Base-by-base conservation (phyloP, 306 rosid species). In the peach (Prunus persica) region DNA sequence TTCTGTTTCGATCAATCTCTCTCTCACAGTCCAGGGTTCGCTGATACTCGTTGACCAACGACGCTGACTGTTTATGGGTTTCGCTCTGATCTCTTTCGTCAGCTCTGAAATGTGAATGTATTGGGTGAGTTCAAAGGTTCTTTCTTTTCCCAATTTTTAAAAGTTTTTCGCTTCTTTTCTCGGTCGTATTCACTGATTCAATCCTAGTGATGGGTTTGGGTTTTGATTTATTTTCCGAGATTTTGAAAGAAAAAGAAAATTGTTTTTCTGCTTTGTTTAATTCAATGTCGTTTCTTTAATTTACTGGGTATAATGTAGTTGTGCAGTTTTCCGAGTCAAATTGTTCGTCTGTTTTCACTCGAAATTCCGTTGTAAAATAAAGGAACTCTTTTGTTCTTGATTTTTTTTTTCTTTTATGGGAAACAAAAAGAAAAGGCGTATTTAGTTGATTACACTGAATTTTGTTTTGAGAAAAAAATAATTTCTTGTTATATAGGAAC, bases 61-160 rank as follows among this genome's bases (percentile, higher is more conserved):
- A 55, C 3, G 73, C 60, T 13, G 34, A 12, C 51, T 1, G 6
- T 74, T 57, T 16, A 9, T 19, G 30, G 47, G 18, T 62, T 66
- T 13, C 49, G 13, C 25, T 68, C 34, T 27, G 77, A 72, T 73
- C 72, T 51, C 45, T 6, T 62, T 41, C 38, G 7, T 34, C 11
- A 11, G 41, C 62, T 75, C 75, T 80, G 67, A 74, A 81, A 61
- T 71, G 81, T 63, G 70, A 66, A 66, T 54, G 81, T 69, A 68
- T 80, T 65, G 75, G 85, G 58, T 56, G 76, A 66, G 78, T 75
- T 68, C 80, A 51, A 80, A 85, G 91, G 86, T 83, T 73, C 64
- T 30, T 79, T 78, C 30, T 82, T 79, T 34, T 52, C 22, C 43
- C 4, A 0, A 13, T 51, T 14, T 54, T 25, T 18, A 1, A 16